Percentiles rank a stretch among this genome's conserved stretches.
These are phyloP conservation scores for Melanopsichium pennsylvanicum DNA, from an alignment of 1,284 basidiomycete genomes.

Conservation along the genomic window DNA sequence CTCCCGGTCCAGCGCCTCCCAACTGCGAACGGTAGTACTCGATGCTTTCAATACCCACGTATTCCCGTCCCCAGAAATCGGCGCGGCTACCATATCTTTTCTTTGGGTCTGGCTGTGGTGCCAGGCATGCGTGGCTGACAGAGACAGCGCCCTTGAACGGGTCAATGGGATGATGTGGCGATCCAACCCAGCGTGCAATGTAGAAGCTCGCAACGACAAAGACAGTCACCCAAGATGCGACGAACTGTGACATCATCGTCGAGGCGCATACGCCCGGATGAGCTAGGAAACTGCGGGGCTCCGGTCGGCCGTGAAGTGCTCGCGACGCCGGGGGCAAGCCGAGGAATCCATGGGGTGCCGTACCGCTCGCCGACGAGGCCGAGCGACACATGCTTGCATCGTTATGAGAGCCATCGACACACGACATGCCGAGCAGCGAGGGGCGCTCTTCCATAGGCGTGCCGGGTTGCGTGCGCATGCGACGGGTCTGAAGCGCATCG, in stretches of 20 bases:
- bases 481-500: slow-evolving; percentile 47
- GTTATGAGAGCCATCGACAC: background rate
- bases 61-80: slow-evolving; percentile 58
- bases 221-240: slow-evolving; percentile 48
- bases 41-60: slow-evolving; percentile 52
- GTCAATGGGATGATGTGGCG: slow-evolving; percentile 62
- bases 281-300: slow-evolving; percentile 56
- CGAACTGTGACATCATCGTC: slow-evolving; percentile 63
- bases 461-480: slow-evolving; percentile 43
- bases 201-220: slow-evolving; percentile 61
- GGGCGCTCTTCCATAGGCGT: slow-evolving; percentile 48
- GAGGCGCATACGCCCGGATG: slow-evolving; percentile 66
- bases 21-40: slow-evolving; percentile 52
- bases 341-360: slow-evolving; percentile 29
- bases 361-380: slow-evolving; percentile 27
- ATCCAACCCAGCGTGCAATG: slow-evolving; percentile 59
- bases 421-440: slow-evolving; percentile 22
- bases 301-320: slow-evolving; percentile 22
- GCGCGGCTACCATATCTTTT: slow-evolving; percentile 59
- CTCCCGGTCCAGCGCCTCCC: slow-evolving; percentile 38
- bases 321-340: slow-evolving; percentile 35
- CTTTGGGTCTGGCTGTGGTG: slow-evolving; percentile 52
- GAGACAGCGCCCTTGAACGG: slow-evolving; percentile 64
- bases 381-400: slow-evolving; percentile 15
- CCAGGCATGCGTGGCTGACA: slow-evolving; percentile 55